Evolutionary conservation across 805 yeast genomes (phyloP).

Genomic region (Metschnikowia lachancei): DNA sequence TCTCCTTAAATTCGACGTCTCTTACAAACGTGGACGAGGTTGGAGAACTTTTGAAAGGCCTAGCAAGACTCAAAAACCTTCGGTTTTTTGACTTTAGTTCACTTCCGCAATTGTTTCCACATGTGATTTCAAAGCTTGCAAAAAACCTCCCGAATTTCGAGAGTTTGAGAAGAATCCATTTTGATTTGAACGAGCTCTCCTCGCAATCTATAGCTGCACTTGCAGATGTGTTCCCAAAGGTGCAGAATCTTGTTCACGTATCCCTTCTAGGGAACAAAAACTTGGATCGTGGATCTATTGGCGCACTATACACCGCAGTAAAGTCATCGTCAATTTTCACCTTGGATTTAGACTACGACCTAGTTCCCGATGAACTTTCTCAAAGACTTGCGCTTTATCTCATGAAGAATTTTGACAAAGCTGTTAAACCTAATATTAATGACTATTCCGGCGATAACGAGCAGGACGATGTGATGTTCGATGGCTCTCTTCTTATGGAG

Average conservation of each 20-base stretch:
- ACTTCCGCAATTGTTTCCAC: constrained; percentile 51
- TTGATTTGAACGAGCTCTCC: constrained; percentile 51
- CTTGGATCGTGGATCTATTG: constrained; percentile 44
- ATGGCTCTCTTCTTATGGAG: constrained; percentile 70
- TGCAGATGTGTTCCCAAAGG: constrained; percentile 46
- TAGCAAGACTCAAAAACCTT: constrained; percentile 39
- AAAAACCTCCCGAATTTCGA: constrained; percentile 46
- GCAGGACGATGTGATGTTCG: constrained; percentile 68
- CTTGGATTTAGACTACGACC: constrained; percentile 53
- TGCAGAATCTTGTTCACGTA: constrained; percentile 50
- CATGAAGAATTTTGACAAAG: constrained; percentile 55
- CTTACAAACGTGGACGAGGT: constrained; percentile 42
- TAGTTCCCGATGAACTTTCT: constrained; percentile 49
- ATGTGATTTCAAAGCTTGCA: constrained; percentile 43
- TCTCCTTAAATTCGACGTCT: constrained; percentile 52
- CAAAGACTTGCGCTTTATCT: constrained; percentile 55
- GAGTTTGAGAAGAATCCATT: constrained; percentile 49
- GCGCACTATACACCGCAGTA: constrained; percentile 49
- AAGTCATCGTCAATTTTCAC: constrained; percentile 49
- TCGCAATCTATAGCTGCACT: constrained; percentile 48
- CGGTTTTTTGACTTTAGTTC: constrained; percentile 54
- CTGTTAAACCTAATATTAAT: constrained; percentile 28
- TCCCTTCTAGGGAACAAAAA: constrained; percentile 52
- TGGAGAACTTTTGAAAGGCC: constrained; percentile 33
- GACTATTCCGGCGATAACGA: constrained; percentile 23